Conservation (phyloP, 495 filamentous ascomycete species). For the Thermochaetoides thermophila region DNA sequence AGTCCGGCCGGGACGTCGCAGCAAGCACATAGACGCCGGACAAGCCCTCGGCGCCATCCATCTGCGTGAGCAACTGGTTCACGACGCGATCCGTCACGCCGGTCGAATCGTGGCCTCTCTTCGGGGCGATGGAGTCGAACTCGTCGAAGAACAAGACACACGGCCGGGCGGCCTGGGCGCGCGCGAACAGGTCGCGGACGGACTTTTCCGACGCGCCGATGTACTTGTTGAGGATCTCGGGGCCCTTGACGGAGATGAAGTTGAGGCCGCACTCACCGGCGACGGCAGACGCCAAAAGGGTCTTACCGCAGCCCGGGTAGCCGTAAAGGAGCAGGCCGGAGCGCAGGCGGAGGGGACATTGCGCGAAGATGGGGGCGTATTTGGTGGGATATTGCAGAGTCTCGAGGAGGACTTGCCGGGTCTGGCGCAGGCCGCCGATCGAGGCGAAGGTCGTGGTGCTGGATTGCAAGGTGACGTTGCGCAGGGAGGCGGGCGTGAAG, state of each 20-base stretch:
- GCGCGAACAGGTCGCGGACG: conserved; percentile 85
- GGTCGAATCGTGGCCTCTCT: conserved; percentile 89
- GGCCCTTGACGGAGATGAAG: conserved; percentile 95
- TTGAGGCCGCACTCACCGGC: conserved; percentile 93
- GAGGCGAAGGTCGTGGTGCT: conserved; percentile 78
- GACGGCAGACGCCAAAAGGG: conserved; percentile 80
- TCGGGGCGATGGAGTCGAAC: conserved; percentile 93
- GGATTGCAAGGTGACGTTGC: conserved; percentile 82
- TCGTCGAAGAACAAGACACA: conserved; percentile 97
- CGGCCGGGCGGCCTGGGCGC: conserved; percentile 75
- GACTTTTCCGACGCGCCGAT: conserved; percentile 93
- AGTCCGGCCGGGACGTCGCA: conserved; percentile 76
- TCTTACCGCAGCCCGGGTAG: conserved; percentile 93
- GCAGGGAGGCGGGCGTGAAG: conserved; percentile 86
- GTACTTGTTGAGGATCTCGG: conserved; percentile 96
- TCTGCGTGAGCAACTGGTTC: conserved; percentile 93
- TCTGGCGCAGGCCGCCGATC: conserved; percentile 77
- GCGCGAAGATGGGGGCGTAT: conserved; percentile 93
- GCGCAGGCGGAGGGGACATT: conserved; percentile 81
- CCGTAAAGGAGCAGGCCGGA: conserved; percentile 89
- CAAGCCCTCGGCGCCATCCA: conserved; percentile 94
- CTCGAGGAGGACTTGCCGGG: conserved; percentile 75
- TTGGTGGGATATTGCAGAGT: conserved; percentile 95
- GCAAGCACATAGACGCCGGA: conserved; percentile 92
- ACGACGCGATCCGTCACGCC: conserved; percentile 97